These are phyloP conservation scores for Gynandropsis gynandra DNA, from an alignment of 345 rosid genomes.

Conservation along the genomic window DNA sequence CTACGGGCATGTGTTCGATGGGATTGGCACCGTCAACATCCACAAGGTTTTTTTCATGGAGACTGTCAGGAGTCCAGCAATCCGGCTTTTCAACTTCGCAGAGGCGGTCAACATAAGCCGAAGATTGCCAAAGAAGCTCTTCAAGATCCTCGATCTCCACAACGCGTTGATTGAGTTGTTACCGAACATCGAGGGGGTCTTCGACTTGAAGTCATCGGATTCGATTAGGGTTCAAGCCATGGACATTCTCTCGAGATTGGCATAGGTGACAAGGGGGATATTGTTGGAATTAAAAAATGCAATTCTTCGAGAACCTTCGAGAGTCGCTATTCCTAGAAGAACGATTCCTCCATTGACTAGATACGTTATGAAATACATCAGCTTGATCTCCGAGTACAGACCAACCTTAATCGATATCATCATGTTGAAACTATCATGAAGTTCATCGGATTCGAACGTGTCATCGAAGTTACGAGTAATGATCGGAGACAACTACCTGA, in stretches of 20 bases:
- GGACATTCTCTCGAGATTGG: conserved; percentile 80
- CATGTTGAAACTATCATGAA: conserved; percentile 80
- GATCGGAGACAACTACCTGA: conserved; percentile 89
- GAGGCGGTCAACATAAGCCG: conserved; percentile 88
- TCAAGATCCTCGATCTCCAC: conserved; percentile 84
- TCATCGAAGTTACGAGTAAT: conserved; percentile 74
- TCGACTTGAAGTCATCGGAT: conserved; percentile 64
- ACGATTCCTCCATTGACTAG: conserved; percentile 93
- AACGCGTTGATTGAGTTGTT: conserved; percentile 67
- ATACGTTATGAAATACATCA: conserved; percentile 94
- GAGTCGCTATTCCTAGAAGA: conserved; percentile 80
- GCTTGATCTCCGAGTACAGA: conserved; percentile 89
- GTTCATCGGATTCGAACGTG: conserved; percentile 55
- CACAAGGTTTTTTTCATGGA: conserved; percentile 93
- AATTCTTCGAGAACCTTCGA: conserved; percentile 70
- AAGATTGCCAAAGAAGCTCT: conserved; percentile 87
- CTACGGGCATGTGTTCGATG: conserved; percentile 74
- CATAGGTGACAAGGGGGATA: conserved; percentile 89
- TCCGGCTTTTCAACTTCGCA: conserved; percentile 83
- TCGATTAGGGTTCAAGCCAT: conserved; percentile 81
- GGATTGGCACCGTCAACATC: conserved; percentile 48
- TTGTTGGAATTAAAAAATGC: conserved; percentile 87
- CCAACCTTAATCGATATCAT: conserved; percentile 74
- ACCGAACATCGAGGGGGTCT: conserved; percentile 77
- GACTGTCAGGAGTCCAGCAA: conserved; percentile 82